Evolutionary conservation across 768 basidiomycete genomes (phyloP).

Genomic region (Coprinopsis marcescibilis): DNA sequence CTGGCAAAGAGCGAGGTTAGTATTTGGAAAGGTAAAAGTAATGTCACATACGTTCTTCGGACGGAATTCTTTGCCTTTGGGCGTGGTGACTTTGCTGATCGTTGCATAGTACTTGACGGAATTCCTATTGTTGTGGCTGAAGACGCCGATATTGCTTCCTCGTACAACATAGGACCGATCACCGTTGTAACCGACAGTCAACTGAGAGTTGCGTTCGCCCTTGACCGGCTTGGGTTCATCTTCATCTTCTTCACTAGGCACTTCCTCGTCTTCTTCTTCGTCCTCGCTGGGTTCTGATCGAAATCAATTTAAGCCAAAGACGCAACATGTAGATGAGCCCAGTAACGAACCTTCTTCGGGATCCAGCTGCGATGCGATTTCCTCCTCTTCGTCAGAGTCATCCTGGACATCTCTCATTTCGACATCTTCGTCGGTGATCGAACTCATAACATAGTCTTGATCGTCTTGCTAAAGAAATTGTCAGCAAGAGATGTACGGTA

Average conservation of each 20-base stretch:
- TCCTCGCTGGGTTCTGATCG: constrained; percentile 38
- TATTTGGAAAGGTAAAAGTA: not conserved
- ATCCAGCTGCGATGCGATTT: constrained; percentile 64
- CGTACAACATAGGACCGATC: constrained; percentile 92
- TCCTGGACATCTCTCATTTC: constrained; percentile 79
- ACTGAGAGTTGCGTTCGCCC: constrained; percentile 77
- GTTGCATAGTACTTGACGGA: constrained; percentile 82
- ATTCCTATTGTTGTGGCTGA: constrained; percentile 63
- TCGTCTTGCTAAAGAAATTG: constrained; percentile 60
- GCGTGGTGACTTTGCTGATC: constrained; percentile 75
- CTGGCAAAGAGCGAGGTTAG: constrained; percentile 33
- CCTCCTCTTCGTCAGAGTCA: constrained; percentile 76
- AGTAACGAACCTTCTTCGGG: constrained; percentile 48
- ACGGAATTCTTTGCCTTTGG: constrained; percentile 78
- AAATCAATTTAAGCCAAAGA: not conserved
- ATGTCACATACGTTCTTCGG: constrained; percentile 67
- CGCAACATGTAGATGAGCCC: not conserved
- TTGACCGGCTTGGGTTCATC: constrained; percentile 32
- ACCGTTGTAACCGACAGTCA: constrained; percentile 93
- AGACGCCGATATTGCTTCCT: constrained; percentile 88
- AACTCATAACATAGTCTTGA: constrained; percentile 72
- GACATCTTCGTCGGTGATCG: constrained; percentile 63
- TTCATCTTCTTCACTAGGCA: constrained; percentile 34
- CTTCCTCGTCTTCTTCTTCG: constrained; percentile 42
- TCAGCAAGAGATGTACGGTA: not conserved